Evolutionary conservation across 1,139 yeast species (phyloP), one percentile per base, ranked within the genome.

Genomic region (Geotrichum europaeum): DNA sequence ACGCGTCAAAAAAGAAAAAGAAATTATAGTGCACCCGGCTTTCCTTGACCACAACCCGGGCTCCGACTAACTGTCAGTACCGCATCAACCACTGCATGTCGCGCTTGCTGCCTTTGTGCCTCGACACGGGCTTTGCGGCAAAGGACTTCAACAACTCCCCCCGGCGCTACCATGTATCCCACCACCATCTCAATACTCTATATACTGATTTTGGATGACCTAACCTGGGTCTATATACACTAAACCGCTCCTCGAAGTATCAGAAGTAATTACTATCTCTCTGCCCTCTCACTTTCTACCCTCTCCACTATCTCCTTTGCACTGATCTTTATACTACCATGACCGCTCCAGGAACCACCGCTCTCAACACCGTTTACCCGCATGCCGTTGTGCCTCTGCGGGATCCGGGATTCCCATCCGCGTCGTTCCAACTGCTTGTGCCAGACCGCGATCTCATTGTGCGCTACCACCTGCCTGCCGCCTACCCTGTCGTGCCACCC

Each of bases 371-470:
- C 13, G 45, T 45, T 9, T 28, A 45, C 52, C 57, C 57, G 13
- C 10, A 36, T 34, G 30, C 51, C 18, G 57, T 54, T 10, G 57
- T 54, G 24, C 49, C 47, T 47, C 34, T 54, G 45, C 10, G 18
- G 9, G 47, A 40, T 22, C 47, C 47, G 22, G 47, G 20, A 4
- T 40, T 40, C 52, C 43, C 18, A 32, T 5, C 47, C 43, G 34
- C 20, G 49, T 30, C 57, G 13, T 54, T 45, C 45, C 57, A 54
- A 25, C 43, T 54, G 40, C 13, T 54, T 10, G 57, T 54, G 13
- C 57, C 57, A 2, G 52, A 47, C 15, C 47, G 40, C 18, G 57
- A 54, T 12, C 43, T 54, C n/a, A 54, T 54, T 15, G 51, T 54
- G 40, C 51, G 28, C 18, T 54, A 54, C 28, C 57, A 54, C 22